Conservation (phyloP, 371 early-diverging fungal genomes). For the Mortierella sp. region DNA sequence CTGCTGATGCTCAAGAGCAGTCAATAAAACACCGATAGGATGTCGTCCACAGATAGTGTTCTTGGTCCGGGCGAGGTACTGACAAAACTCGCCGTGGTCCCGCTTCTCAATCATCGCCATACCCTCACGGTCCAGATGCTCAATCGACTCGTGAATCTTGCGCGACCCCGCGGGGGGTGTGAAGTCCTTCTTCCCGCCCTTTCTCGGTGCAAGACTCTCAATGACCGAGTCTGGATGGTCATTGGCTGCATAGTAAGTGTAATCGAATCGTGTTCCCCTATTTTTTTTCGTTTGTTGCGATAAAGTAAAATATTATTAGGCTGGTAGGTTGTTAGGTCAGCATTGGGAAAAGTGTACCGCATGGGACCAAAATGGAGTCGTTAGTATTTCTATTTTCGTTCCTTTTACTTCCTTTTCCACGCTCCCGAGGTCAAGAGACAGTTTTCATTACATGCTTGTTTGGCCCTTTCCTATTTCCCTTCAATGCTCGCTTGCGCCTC, state of each 20-base stretch:
- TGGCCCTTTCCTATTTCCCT: neutral
- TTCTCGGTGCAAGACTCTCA: slow-evolving; percentile 27
- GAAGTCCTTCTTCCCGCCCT: slow-evolving; percentile 17
- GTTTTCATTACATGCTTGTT: neutral
- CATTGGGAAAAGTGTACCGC: slow-evolving; percentile 2
- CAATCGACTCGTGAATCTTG: slow-evolving; percentile 76
- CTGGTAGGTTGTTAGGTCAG: neutral
- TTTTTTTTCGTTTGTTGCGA: neutral
- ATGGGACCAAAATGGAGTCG: slow-evolving; percentile 5
- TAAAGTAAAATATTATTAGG: neutral
- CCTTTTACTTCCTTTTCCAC: neutral
- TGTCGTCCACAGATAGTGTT: slow-evolving; percentile 97
- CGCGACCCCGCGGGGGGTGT: slow-evolving; percentile 4
- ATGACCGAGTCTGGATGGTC: slow-evolving; percentile 28
- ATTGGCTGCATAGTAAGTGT: slow-evolving; percentile 69
- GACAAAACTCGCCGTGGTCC: slow-evolving; percentile 70
- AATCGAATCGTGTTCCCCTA: slow-evolving; percentile 77
- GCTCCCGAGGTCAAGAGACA: neutral
- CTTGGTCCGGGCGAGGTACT: slow-evolving; percentile 78
- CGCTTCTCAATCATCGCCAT: slow-evolving; percentile 81
- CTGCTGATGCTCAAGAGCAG: slow-evolving; percentile 62
- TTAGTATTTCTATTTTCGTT: neutral
- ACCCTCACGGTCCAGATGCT: slow-evolving; percentile 82
- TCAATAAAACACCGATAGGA: slow-evolving; percentile 88
- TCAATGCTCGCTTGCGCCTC: neutral